Evolutionary conservation across 495 filamentous ascomycete species (phyloP), one percentile per base, ranked within the genome.

Genomic region (Penicillium cataractarum): DNA sequence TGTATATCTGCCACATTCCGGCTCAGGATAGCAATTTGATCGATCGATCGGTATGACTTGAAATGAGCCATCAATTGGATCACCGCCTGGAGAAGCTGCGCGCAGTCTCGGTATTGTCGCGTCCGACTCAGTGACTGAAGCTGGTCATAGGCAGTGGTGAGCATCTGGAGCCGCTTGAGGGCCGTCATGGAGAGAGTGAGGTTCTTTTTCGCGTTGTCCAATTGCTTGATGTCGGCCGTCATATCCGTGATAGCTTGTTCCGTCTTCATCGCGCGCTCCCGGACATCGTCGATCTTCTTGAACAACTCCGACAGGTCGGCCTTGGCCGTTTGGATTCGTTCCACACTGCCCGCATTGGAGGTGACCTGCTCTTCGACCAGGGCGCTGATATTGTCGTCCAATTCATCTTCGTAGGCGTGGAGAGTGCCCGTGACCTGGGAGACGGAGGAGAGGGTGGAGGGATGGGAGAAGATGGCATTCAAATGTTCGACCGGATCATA

Each of bases 61-160:
- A 99, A 99, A 78, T 99, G 92, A 59, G 90, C 90, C 92, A 97
- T 97, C 32, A 99, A 87, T 84, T 99, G 95, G 62, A 98, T 87
- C 40, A 99, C 95, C 5, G 96, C 95, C 74, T 97, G 92, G 57
- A 99, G 85, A 55, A 99, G 81, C 69, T 95, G 92, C 37, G 96
- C 92, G 72, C 95, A 99, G 78, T 99, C 96, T 61, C 92, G 85
- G 74, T 99, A 99, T 75, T 99, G 95, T 64, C 93, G 82, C 26
- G 90, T 89, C 71, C 89, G 91, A 62, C 90, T 89, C 57, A 97
- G 82, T 33, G 87, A 90, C 58, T 90, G 86, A 27, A 99, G 87
- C 78, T 98, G 96, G 69, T 98, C 95, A 77, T 97, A 98, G 27
- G 95, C 95, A 6, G 94, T 99, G 9, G 95, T 98, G 70, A 99